A percentile compares a stretch with the other conserved stretches of the same genome.
phyloP scores from a whole-genome alignment of 305 asterid genomes.

The Solanum hybrid region DNA sequence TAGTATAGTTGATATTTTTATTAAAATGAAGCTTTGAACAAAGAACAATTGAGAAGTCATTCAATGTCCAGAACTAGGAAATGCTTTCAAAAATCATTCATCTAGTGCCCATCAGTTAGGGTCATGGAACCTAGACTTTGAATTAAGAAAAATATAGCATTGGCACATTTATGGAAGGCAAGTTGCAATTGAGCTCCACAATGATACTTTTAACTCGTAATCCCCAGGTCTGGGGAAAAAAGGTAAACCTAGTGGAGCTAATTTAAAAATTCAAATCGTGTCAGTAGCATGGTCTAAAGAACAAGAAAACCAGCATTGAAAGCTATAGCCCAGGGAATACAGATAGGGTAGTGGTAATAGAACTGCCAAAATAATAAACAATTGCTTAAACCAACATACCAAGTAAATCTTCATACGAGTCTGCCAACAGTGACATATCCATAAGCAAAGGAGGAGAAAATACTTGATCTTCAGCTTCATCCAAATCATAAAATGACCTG shows the following conservation, averaged over 20 bases:
- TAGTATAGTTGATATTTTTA: background rate
- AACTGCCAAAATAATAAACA: background rate
- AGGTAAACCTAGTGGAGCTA: background rate
- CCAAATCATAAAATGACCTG: conserved; percentile 62
- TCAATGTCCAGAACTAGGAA: background rate
- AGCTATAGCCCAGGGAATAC: background rate
- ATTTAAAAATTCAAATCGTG: background rate
- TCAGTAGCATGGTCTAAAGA: background rate
- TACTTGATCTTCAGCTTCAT: conserved; percentile 67
- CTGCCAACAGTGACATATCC: conserved; percentile 65
- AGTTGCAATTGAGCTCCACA: background rate
- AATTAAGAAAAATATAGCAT: background rate
- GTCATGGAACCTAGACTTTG: background rate
- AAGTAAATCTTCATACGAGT: conserved; percentile 81
- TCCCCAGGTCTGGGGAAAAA: background rate
- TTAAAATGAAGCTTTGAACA: background rate
- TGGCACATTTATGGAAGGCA: background rate
- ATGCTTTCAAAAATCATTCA: background rate
- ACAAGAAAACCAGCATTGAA: background rate
- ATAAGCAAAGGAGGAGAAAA: conserved; percentile 90
- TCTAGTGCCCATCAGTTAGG: background rate
- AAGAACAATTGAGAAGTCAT: background rate
- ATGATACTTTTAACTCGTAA: background rate
- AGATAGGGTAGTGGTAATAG: background rate
- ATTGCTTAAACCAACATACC: conserved; percentile 34